These are phyloP conservation scores for Sherardia arvensis DNA, from an alignment of 257 asterid genomes.

Conservation along the genomic window DNA sequence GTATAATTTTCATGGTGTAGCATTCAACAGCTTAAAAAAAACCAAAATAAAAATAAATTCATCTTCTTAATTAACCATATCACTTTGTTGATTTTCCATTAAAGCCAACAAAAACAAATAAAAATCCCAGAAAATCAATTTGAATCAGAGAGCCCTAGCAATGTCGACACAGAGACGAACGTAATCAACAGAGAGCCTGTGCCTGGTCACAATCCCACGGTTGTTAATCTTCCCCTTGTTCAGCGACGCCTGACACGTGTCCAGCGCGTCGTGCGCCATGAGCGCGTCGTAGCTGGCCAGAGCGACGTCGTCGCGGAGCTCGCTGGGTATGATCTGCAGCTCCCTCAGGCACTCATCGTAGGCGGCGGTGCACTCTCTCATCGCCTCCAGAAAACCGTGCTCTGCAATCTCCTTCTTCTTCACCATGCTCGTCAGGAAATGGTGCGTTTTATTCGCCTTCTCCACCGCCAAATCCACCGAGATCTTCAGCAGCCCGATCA, in stretches of 20 bases:
- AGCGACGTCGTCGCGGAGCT: conserved; percentile 4
- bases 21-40: not conserved
- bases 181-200: not conserved
- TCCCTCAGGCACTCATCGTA: not conserved
- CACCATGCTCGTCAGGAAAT: not conserved
- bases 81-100: not conserved
- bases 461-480: conserved; percentile 5
- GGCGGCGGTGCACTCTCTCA: not conserved
- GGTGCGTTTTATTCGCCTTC: not conserved
- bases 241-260: conserved; percentile 3
- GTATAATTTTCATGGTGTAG: too few species aligned
- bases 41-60: not conserved
- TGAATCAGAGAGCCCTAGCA: not conserved
- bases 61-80: not conserved
- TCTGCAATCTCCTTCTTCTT: not conserved
- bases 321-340: not conserved
- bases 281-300: conserved; percentile 7
- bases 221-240: not conserved
- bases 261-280: conserved; percentile 7
- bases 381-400: not conserved
- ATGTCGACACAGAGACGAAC: conserved; percentile 7
- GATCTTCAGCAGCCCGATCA: not conserved
- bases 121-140: too few species aligned
- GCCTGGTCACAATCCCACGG: not conserved
- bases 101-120: not conserved